Evolutionary conservation across 768 basidiomycete species (phyloP), one percentile per base, ranked within the genome.

Genomic region (Goffeauzyma gilvescens): DNA sequence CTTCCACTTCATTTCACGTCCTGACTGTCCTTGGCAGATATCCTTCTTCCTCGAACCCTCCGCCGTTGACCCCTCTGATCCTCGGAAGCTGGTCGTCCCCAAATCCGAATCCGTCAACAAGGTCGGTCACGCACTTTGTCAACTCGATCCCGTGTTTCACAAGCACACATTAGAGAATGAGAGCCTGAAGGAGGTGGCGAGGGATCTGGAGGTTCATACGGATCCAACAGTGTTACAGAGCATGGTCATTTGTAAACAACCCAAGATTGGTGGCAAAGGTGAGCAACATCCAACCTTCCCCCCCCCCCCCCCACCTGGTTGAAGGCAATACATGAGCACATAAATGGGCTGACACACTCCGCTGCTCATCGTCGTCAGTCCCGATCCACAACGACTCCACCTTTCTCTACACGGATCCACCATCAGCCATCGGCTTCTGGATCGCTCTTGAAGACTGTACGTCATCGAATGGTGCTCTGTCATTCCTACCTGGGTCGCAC

Each of bases 181-280:
- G 33, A 68, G 68, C 38, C 63, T 98, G 37, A 75, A 70, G 50
- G 57, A 69, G 6, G 60, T 96, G 1, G 86, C 79, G 3, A 69
- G 71, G 34, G 82, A 86, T 50, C 68, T 98, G 21, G 72, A 72
- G 39, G 83, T 81, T 57, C 86, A 95, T 59, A 69, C 69, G 43
- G 79, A 89, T 62, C 90, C 90, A 14, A 23, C 51, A 80, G 87
- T 82, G 2, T 67, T 89, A 24, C 86, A 90, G 57, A 84, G 81
- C 2, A 93, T 93, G 87, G 69, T 90, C 24, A 98, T 96, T 47
- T 86, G 79, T 54, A 96, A 96, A 64, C 87, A 95, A 58, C 76
- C 82, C 4, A 70, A 78, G 42, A 89, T 96, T 20, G 90, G 93
- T 2, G 86, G 86, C 2, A 76, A 81, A 73, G 86, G 86, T 86